Evolutionary conservation across 179 eudicot species (phyloP), one percentile per base, ranked within the genome.

Genomic region (Silene coronaria): DNA sequence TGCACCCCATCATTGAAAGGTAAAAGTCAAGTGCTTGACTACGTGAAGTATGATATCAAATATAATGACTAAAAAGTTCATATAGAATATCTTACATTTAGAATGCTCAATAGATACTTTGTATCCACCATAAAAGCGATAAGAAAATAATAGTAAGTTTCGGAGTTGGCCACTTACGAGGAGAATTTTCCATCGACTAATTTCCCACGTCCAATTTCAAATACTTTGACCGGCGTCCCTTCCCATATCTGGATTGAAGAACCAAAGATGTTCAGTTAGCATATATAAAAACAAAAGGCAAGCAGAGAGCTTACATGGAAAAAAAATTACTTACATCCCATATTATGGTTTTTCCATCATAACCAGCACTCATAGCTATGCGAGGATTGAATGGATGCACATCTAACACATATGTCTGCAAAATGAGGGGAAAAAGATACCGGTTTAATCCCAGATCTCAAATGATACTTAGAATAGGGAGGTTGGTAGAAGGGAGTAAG

Each of bases 281-380:
- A 23, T 21, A 5, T 61, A 57, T 16, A 30, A 66, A 26, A 58
- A 38, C 23, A 64, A 28, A 77, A 34, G 27, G 67, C 24, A 24
- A 74, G 36, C 45, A 38, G 34, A 74, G 26, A 68, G 46, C 16
- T 1, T 57, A 38, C 16, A 71, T 22, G 42, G 36, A 30, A 21
- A 65, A 17, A 22, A 75, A 87, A 92, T 12, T 97, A 89, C 99
- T 93, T 82, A 96, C 99, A 85, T 96, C 99, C 99, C 99, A 96
- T 60, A 96, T 85, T 67, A 96, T 91, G 69, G 97, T 96, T 87
- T 89, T 96, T 69, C 98, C 99, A 84, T 96, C 99, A 84, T 96
- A 93, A 73, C 99, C 99, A 81, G 99, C 98, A 85, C 99, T 96
- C 99, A 96, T 96, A 53, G 99, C 99, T 63, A 96, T 90, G 45